Evolutionary conservation across 768 basidiomycete genomes (phyloP).

Genomic region (Mycena maculata): DNA sequence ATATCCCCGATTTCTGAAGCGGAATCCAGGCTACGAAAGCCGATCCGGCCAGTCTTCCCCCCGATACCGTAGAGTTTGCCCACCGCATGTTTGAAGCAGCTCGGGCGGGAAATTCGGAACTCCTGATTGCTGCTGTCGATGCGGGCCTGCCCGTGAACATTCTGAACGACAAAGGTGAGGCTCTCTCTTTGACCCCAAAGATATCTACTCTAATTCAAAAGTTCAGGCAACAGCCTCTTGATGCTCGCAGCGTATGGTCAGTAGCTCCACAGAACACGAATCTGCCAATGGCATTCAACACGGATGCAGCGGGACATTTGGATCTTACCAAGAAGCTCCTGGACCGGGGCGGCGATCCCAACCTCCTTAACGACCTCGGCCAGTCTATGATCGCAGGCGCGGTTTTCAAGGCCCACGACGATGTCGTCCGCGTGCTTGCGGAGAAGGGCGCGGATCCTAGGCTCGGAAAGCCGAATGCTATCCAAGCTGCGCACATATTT

Average conservation of each 20-base stretch:
- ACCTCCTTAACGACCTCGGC: slow-evolving; percentile 75
- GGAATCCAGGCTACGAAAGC: slow-evolving; percentile 4
- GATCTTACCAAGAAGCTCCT: slow-evolving; percentile 66
- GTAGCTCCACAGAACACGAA: not conserved
- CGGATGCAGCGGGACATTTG: slow-evolving; percentile 62
- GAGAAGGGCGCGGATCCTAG: slow-evolving; percentile 72
- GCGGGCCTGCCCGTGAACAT: slow-evolving; percentile 79
- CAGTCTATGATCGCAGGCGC: slow-evolving; percentile 84
- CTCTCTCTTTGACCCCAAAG: not conserved
- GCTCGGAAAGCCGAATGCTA: slow-evolving; percentile 73
- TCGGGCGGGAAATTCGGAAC: slow-evolving; percentile 62
- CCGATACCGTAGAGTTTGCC: slow-evolving; percentile 66
- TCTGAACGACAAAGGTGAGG: slow-evolving; percentile 74
- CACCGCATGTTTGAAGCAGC: slow-evolving; percentile 83
- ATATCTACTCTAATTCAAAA: not conserved
- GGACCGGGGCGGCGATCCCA: slow-evolving; percentile 69
- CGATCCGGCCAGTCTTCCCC: slow-evolving; percentile 42
- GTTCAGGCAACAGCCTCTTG: slow-evolving; percentile 77
- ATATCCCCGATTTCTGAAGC: not conserved
- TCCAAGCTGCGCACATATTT: slow-evolving; percentile 78
- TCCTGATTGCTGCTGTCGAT: slow-evolving; percentile 71
- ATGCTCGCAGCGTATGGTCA: slow-evolving; percentile 78
- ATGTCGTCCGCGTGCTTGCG: slow-evolving; percentile 68
- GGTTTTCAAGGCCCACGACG: slow-evolving; percentile 78
- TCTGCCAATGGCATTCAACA: slow-evolving; percentile 21